phyloP scores from a whole-genome alignment of 129 eudicot genomes.

The Silybum marianum region DNA sequence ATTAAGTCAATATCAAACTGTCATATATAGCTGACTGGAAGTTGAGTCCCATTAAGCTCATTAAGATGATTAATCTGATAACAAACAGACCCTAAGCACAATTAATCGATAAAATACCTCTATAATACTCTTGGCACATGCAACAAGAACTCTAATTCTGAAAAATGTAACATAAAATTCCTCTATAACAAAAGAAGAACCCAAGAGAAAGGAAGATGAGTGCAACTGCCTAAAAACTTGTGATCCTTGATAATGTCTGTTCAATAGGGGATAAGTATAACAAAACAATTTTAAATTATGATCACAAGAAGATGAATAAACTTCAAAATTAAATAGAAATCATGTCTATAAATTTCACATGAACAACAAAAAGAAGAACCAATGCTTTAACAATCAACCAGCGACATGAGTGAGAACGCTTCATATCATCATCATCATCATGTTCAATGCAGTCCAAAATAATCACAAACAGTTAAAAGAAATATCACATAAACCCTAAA shows the following conservation, averaged over 20 bases:
- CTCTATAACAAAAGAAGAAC: too few species aligned
- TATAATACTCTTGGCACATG: too few species aligned
- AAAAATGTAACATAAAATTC: neutral
- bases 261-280: neutral
- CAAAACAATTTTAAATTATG: neutral
- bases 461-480: neutral
- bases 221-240: too few species aligned
- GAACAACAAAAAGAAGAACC: too few species aligned
- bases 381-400: too few species aligned
- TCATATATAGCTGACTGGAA: too few species aligned
- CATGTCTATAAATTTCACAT: too few species aligned
- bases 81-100: neutral
- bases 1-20: too few species aligned
- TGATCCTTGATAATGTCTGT: neutral
- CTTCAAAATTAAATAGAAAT: neutral
- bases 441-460: neutral
- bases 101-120: neutral
- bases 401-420: neutral
- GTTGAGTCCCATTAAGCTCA: too few species aligned
- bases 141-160: neutral
- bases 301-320: neutral
- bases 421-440: neutral
- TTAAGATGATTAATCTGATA: too few species aligned
- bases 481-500: neutral
- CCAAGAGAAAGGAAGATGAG: too few species aligned